Percentiles rank a stretch among this genome's conserved stretches.
These are phyloP conservation scores for Colletotrichum chrysophilum DNA, from an alignment of 2,329 filamentous ascomycete genomes.

Conservation along the genomic window DNA sequence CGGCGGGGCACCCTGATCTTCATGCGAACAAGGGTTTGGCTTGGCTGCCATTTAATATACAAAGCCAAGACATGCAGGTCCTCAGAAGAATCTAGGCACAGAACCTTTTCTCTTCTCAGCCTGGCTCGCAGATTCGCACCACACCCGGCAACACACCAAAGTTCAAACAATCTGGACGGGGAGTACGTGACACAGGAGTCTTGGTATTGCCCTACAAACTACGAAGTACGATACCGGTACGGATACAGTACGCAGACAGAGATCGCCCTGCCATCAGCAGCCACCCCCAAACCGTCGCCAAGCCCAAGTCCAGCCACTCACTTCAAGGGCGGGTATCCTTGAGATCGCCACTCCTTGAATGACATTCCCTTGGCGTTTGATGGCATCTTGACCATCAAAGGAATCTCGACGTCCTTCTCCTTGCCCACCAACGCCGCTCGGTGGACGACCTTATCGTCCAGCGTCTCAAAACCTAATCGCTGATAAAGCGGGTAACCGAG, in stretches of 20 bases:
- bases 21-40: slow-evolving; percentile 4
- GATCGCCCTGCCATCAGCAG: not conserved
- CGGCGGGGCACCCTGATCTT: not conserved
- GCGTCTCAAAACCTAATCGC: slow-evolving; percentile 47
- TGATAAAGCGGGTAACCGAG: slow-evolving; percentile 46
- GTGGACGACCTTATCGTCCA: slow-evolving; percentile 44
- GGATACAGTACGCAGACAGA: not conserved
- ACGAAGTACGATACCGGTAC: not conserved
- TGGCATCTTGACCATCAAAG: slow-evolving; percentile 49
- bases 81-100: not conserved
- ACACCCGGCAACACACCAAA: not conserved
- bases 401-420: slow-evolving; percentile 40
- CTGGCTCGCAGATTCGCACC: not conserved
- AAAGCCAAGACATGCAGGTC: slow-evolving; percentile 2
- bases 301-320: not conserved
- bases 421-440: slow-evolving; percentile 37
- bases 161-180: not conserved
- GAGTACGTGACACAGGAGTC: not conserved
- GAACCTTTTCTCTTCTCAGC: not conserved
- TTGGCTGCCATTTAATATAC: not conserved
- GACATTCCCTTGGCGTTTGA: slow-evolving; percentile 32
- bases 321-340: slow-evolving; percentile 17
- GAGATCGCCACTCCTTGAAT: slow-evolving; percentile 38
- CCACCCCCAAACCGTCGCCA: not conserved
- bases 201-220: not conserved